These are phyloP conservation scores for Auricularia sp. DNA, from an alignment of 768 basidiomycete genomes.

Conservation along the genomic window DNA sequence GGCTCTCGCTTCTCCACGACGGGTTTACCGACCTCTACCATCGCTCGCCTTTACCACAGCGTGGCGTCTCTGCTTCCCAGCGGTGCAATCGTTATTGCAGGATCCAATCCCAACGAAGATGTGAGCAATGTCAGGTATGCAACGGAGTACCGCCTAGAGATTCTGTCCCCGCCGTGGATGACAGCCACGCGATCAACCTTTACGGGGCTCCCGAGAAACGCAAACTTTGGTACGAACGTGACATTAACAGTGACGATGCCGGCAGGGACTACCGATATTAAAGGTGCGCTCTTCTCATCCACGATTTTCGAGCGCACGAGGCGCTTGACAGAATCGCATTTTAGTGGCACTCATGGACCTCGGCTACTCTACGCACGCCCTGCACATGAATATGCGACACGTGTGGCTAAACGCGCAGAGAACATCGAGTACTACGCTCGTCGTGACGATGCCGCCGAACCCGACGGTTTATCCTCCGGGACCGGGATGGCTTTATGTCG, in stretches of 20 bases:
- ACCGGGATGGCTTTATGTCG: constrained; percentile 27
- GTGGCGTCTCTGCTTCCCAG: constrained; percentile 45
- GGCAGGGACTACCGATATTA: neutral
- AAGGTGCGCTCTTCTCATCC: constrained; percentile 1
- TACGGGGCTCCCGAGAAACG: constrained; percentile 19
- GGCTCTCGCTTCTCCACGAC: constrained; percentile 39
- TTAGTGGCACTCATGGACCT: constrained; percentile 21
- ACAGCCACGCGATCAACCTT: constrained; percentile 24
- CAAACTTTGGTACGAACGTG: constrained; percentile 28
- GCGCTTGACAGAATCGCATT: constrained; percentile 20
- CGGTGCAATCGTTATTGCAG: constrained; percentile 36
- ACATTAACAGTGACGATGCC: constrained; percentile 19
- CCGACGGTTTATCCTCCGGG: constrained; percentile 30
- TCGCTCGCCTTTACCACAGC: constrained; percentile 56
- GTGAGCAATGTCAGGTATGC: constrained; percentile 12
- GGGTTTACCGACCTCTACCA: constrained; percentile 31
- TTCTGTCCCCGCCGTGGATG: constrained; percentile 35
- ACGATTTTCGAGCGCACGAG: constrained; percentile 6
- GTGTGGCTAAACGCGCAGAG: constrained; percentile 23
- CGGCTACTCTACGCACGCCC: constrained; percentile 34
- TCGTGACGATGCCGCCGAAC: constrained; percentile 26
- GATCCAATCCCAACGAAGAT: constrained; percentile 39
- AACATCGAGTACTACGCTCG: constrained; percentile 18
- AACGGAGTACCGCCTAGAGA: constrained; percentile 28
- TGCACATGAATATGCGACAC: constrained; percentile 20